phyloP scores from a whole-genome alignment of 495 filamentous ascomycete genomes.

The Neurospora sp. region DNA sequence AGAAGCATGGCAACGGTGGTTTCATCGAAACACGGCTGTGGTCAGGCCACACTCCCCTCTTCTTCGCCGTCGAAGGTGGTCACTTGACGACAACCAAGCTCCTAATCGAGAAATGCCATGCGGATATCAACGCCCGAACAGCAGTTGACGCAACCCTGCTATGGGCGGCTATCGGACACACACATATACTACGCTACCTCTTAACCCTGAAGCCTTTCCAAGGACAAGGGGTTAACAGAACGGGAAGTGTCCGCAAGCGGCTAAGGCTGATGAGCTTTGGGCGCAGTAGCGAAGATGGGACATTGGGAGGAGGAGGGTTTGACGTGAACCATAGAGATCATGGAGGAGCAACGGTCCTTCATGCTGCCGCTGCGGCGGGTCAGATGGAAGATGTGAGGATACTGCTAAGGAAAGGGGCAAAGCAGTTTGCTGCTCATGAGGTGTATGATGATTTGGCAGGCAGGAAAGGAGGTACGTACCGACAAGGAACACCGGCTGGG shows the following conservation, averaged over 20 bases:
- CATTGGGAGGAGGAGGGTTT: neutral
- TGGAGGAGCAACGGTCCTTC: constrained; percentile 9
- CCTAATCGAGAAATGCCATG: constrained; percentile 17
- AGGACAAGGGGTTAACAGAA: neutral
- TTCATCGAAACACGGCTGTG: constrained; percentile 5
- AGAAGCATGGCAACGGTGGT: constrained; percentile 1
- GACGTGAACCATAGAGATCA: constrained; percentile 11
- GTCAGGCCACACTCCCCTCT: constrained; percentile 11
- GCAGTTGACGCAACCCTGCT: constrained; percentile 6
- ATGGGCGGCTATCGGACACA: neutral
- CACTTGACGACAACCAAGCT: constrained; percentile 17
- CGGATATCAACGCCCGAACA: constrained; percentile 14
- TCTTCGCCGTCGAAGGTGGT: constrained; percentile 22
- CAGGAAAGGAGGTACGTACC: neutral
- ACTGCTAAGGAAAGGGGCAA: constrained; percentile 8
- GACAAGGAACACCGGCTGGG: constrained; percentile 8
- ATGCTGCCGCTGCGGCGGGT: constrained; percentile 5
- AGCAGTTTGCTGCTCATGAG: constrained; percentile 4
- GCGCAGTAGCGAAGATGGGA: neutral
- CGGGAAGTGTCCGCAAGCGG: neutral
- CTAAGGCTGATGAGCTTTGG: neutral
- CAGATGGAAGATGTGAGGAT: constrained; percentile 3
- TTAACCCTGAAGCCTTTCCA: neutral
- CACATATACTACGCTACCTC: constrained; percentile 3
- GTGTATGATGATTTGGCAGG: constrained; percentile 3